A percentile compares a stretch with the other conserved stretches of the same genome.
Evolutionary conservation across 2,329 filamentous ascomycete genomes (phyloP).

Genomic region (Curvularia verruculosa): DNA sequence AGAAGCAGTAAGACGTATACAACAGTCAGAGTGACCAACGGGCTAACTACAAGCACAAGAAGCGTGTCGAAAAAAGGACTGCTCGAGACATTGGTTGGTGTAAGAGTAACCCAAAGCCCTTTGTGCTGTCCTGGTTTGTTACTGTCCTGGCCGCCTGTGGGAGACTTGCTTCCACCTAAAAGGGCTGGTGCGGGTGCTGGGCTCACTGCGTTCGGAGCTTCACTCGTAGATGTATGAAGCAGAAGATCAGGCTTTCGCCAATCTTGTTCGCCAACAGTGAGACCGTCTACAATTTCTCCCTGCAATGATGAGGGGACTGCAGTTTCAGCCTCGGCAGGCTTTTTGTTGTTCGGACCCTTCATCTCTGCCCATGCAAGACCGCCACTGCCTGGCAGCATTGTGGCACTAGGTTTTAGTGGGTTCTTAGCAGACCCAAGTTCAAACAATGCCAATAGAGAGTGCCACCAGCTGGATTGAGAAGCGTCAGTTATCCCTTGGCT

Average conservation of each 20-base stretch:
- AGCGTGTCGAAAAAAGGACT: constrained; percentile 96
- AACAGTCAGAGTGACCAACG: constrained; percentile 86
- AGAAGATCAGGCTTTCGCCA: constrained; percentile 80
- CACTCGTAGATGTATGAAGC: constrained; percentile 40
- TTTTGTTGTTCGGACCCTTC: constrained; percentile 66
- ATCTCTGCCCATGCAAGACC: constrained; percentile 75
- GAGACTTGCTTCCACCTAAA: constrained; percentile 54
- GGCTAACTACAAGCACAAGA: constrained; percentile 94
- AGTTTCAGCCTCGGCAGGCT: constrained; percentile 34
- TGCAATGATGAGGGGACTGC: constrained; percentile 13
- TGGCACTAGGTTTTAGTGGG: constrained; percentile 56
- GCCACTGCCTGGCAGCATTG: constrained; percentile 73
- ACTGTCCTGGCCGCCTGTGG: constrained; percentile 30
- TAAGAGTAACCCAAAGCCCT: constrained; percentile 95
- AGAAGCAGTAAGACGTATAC: constrained; percentile 89
- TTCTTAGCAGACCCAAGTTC: constrained; percentile 45
- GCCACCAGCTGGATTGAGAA: constrained; percentile 52
- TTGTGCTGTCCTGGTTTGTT: constrained; percentile 59
- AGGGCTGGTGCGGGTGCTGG: constrained; percentile 42
- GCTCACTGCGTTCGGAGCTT: neutral
- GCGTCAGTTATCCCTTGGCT: neutral
- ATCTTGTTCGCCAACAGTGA: constrained; percentile 84
- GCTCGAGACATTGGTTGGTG: constrained; percentile 82
- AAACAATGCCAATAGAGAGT: constrained; percentile 53
- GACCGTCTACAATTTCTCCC: constrained; percentile 58